phyloP scores from a whole-genome alignment of 768 basidiomycete species.

The Chalciporus pseudorubinellus region DNA sequence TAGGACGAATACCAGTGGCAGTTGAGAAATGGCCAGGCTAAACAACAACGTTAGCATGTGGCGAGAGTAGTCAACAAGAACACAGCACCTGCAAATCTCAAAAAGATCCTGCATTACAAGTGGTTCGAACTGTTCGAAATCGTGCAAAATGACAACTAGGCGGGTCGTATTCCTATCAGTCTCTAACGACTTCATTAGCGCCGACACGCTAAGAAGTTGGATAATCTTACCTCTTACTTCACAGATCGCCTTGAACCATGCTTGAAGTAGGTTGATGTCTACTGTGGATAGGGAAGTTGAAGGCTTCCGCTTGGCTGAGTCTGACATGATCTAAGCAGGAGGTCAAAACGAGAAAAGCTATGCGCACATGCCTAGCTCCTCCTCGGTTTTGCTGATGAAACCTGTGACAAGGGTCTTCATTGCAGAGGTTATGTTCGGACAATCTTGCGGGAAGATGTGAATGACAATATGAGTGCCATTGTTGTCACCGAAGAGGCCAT shows the following conservation, averaged over 20 bases:
- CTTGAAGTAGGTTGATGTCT: constrained; percentile 58
- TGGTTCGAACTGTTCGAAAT: constrained; percentile 72
- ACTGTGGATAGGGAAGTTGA: constrained; percentile 53
- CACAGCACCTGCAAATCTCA: constrained; percentile 62
- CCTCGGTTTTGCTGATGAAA: constrained; percentile 44
- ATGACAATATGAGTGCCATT: constrained; percentile 31
- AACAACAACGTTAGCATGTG: background rate
- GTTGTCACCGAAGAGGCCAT: constrained; percentile 22
- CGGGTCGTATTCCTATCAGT: constrained; percentile 27
- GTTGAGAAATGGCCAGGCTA: constrained; percentile 50
- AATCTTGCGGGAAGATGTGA: constrained; percentile 60
- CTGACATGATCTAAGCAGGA: constrained; percentile 21
- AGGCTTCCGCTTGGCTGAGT: constrained; percentile 42
- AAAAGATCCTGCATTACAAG: constrained; percentile 65
- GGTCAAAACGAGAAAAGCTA: background rate
- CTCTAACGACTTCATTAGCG: constrained; percentile 6
- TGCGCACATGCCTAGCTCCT: constrained; percentile 30
- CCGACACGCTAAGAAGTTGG: background rate
- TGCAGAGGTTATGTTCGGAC: constrained; percentile 45
- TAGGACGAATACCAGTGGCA: constrained; percentile 67
- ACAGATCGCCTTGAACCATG: constrained; percentile 53
- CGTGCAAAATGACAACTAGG: constrained; percentile 63
- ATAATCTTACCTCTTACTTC: constrained; percentile 35
- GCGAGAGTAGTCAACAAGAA: background rate
- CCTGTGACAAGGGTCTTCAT: constrained; percentile 57